Base-by-base conservation (phyloP, 2,329 filamentous ascomycete genomes). In the Exserohilum turcica region DNA sequence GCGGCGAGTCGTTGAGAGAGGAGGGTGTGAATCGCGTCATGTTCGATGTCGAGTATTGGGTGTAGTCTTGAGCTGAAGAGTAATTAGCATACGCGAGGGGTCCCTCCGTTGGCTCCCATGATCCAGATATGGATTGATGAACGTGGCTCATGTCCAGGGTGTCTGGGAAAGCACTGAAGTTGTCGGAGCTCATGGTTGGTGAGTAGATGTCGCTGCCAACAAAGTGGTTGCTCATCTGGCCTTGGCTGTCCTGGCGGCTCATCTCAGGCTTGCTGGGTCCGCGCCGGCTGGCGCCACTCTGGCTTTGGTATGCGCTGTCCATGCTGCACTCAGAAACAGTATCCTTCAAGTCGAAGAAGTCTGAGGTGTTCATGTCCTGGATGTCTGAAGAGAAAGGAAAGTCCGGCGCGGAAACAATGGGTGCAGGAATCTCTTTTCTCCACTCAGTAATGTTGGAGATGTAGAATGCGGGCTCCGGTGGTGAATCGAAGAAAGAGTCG, bases 251-350 rank as follows among this genome's bases (percentile, higher is more conserved):
- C 61, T 73, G 71, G 58, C 63, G 18, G 51, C 57, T 63, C 56
- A 62, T 61, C 48, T 71, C 68, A 43, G 65, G 51, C 54, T 64
- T 62, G 45, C 60, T 57, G 40, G 60, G 55, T 58, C 65, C 65
- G 53, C 66, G 66, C 65, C 65, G 66, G 67, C 64, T 70, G 63
- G 72, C 66, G 58, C 74, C 70, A 51, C 63, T 67, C 62, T 74
- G 72, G 62, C 74, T 76, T 48, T 75, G 70, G 54, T 77, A 76
- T 52, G 72, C 67, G 61, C 73, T 76, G 63, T 77, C 74, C 74
- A 77, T 76, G 65, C 73, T 75, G 65, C 70, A 74, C 56, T 72
- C 72, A 57, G 73, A 76, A 50, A 64, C 65, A 54, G 67, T 71
- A 47, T 74, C 72, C 66, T 74, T 74, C 36, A 63, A 60, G 47